These are phyloP conservation scores for Trichoderma semiorbis DNA, from an alignment of 2,329 filamentous ascomycete species.

Conservation along the genomic window DNA sequence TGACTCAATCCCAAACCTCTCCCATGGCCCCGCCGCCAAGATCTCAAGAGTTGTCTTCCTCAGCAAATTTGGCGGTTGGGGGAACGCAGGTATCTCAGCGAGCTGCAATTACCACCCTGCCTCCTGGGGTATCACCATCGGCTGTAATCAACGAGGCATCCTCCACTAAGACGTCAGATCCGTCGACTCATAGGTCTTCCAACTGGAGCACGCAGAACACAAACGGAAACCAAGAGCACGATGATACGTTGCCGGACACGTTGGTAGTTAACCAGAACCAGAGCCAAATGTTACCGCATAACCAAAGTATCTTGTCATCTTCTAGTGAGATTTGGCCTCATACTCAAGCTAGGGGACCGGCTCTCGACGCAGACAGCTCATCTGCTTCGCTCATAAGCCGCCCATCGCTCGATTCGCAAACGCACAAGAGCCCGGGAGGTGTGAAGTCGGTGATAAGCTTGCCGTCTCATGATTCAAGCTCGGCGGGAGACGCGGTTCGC, in stretches of 20 bases:
- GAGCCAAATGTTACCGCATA: conserved; percentile 21
- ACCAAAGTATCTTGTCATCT: conserved; percentile 25
- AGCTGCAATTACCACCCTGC: conserved; percentile 57
- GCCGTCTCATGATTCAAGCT: conserved; percentile 30
- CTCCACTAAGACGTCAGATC: conserved; percentile 84
- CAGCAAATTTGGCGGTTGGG: conserved; percentile 40
- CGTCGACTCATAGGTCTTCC: conserved; percentile 60
- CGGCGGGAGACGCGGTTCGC: conserved; percentile 35
- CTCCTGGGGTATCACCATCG: conserved; percentile 56
- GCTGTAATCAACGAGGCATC: conserved; percentile 78
- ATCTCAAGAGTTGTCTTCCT: conserved; percentile 36
- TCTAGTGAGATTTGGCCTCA: conserved; percentile 55
- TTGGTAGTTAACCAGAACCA: conserved; percentile 42
- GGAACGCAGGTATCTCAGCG: conserved; percentile 62
- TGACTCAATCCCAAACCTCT: conserved; percentile 29
- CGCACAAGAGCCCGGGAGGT: conserved; percentile 1
- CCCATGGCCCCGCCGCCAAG: conserved; percentile 49
- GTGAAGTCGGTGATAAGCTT: conserved; percentile 26
- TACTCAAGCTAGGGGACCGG: conserved; percentile 55
- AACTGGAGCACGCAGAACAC: conserved; percentile 69
- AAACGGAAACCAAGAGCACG: conserved; percentile 53
- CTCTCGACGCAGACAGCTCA: conserved; percentile 32
- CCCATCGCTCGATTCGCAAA: conserved; percentile 37
- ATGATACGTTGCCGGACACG: conserved; percentile 53
- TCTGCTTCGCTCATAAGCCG: conserved; percentile 34